Percentiles rank a stretch among this genome's conserved stretches.
Conservation (phyloP, 2,329 filamentous ascomycete genomes). For the Xylaria multiplex region DNA sequence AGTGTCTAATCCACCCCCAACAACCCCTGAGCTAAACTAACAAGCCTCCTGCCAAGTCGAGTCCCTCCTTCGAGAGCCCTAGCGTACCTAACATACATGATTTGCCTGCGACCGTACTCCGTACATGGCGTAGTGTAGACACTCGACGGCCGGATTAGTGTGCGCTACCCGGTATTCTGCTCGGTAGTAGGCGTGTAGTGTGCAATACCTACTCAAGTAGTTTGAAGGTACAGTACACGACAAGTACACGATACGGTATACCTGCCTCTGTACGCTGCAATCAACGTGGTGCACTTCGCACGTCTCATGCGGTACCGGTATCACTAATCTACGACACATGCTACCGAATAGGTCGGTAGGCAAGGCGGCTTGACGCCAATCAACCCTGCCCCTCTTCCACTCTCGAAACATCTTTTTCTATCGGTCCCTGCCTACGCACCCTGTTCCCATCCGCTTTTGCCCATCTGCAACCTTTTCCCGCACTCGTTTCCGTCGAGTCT, state of each 20-base stretch:
- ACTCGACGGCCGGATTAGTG: no score
- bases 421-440: constrained; percentile 20
- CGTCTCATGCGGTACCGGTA: constrained; percentile 25
- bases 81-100: background rate
- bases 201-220: no score
- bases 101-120: no score
- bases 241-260: background rate
- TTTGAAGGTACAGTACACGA: no score
- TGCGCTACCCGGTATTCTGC: background rate
- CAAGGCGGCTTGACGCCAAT: constrained; percentile 35
- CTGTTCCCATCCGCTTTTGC: constrained; percentile 17
- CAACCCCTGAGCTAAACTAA: constrained; percentile 27
- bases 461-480: constrained; percentile 31
- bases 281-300: constrained; percentile 29
- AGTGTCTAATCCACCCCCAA: constrained; percentile 9
- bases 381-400: constrained; percentile 38
- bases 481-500: constrained; percentile 32
- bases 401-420: constrained; percentile 37
- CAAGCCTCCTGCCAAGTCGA: constrained; percentile 24
- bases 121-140: background rate
- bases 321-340: constrained; percentile 22
- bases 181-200: background rate
- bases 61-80: constrained; percentile 9
- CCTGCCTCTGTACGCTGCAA: constrained; percentile 13
- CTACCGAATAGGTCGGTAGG: constrained; percentile 1